These are phyloP conservation scores for Tremella fuciformis DNA, from an alignment of 768 basidiomycete genomes.

Conservation along the genomic window DNA sequence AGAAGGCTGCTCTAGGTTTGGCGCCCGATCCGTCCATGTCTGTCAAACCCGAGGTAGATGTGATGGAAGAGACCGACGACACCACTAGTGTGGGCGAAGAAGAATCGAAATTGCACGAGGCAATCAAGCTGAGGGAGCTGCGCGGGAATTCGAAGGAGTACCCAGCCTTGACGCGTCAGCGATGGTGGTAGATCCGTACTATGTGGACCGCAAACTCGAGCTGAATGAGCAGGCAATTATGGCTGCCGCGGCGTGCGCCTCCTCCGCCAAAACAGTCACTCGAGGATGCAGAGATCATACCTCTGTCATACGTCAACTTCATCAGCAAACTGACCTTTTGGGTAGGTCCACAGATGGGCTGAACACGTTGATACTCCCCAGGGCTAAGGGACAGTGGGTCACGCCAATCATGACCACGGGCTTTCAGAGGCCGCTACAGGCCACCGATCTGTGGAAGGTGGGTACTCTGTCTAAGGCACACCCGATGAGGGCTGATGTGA, in stretches of 20 bases:
- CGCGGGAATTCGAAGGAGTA: no score
- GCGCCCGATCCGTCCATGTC: no score
- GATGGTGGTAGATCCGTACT: not conserved
- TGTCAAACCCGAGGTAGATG: no score
- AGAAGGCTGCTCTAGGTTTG: no score
- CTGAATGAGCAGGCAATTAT: constrained; percentile 40
- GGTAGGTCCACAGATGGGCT: constrained; percentile 57
- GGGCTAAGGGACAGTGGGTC: constrained; percentile 38
- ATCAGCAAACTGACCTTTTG: constrained; percentile 63
- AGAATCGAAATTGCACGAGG: no score
- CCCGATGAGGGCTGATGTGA: constrained; percentile 3
- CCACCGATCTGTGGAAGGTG: constrained; percentile 71
- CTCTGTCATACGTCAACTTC: constrained; percentile 61
- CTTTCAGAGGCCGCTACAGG: constrained; percentile 70
- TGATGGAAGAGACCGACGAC: no score
- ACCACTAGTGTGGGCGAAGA: no score
- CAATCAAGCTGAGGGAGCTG: no score
- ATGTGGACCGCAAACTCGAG: no score
- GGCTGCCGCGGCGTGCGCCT: constrained; percentile 64
- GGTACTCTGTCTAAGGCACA: constrained; percentile 24
- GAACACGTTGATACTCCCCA: not conserved
- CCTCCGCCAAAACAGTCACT: constrained; percentile 60
- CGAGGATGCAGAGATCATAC: constrained; percentile 63
- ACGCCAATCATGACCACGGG: constrained; percentile 58
- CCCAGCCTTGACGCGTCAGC: no score